Evolutionary conservation across 2,329 filamentous ascomycete genomes (phyloP), one percentile per base, ranked within the genome.

Genomic region (Microsporum audouinii): DNA sequence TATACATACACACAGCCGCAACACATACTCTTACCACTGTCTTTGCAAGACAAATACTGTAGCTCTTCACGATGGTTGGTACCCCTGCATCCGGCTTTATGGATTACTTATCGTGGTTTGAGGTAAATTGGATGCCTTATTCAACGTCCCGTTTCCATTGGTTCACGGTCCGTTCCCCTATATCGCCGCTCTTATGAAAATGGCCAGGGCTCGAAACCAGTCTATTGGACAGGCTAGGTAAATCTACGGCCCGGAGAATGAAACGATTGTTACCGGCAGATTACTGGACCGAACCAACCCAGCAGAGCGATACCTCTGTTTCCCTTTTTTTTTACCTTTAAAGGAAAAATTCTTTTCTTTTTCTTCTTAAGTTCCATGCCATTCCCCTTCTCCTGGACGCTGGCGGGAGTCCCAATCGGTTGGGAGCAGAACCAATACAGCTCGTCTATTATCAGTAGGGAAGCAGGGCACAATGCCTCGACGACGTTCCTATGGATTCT

Each of bases 221-320:
- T 55, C 49, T 36, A 55, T 55, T 55, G 49, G 31, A 55, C 49
- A 55, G 31, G 49, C 31, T 55, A 55, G 49, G 49, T 36, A 36
- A 55, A 55, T 55, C 49, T 55, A 55, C 49, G 49, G 49, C 49
- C 49, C 49, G 49, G 49, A 55, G 49, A 55, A 55, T 55, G 49
- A 55, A 55, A 55, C 49, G 49, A 34, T 34, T 55, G 49, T 36
- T 55, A 55, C 49, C 33, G 33, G 49, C 49, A 55, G 49, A 55
- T 55, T 34, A 36, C 49, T 34, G 33, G 33, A 31, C 49, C 33
- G 49, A 55, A 55, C 31, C 17, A 49, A 49, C 45, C 45, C 45
- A 36, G 33, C 49, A 33, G 31, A 10, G 8, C 8, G 38, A 39
- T 8, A 49, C 49, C 31, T 17, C 49, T 34, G 10, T 17, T 55